Evolutionary conservation across 192 early-diverging fungal species (phyloP), one percentile per base, ranked within the genome.

Genomic region (Umbelopsis ramanniana): DNA sequence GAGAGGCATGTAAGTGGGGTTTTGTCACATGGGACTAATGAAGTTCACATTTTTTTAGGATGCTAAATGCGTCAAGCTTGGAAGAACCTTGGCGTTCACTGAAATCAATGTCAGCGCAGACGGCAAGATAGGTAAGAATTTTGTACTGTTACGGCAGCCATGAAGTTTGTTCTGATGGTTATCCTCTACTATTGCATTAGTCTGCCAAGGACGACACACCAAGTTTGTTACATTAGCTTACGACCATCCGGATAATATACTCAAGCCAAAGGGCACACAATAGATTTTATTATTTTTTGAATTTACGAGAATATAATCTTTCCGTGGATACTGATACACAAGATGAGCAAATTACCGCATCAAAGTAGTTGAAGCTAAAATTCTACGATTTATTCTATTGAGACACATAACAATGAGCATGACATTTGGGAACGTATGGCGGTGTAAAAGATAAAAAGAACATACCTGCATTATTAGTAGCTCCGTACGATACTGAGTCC

Each of bases 61-160:
- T 29, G 82, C 85, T 29, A 67, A 74, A 37, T 86, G 83, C 52
- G 83, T 83, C 63, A 86, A 82, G 55, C 38, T 88, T 23, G 87
- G 87, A 26, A 84, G 83, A 35, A 81, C 84, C 12, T 68, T 88
- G n/a, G 87, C 87, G 0, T 86, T 79, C 37, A 88, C 87, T 0
- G 67, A 71, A 0, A 69, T 86, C 8, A 82, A 88, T 53, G 63
- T 88, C 48, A 70, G 29, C 4, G 73, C 75, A 10, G 79, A 80
- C n/a, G 79, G 72, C 15, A 33, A 69, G 11, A 33, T 71, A 46
- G 76, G 76, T 69, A 86, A 78, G 40, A 21, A 48, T 22, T 22
- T 8, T 12, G 35, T 48, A 15, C 15, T 33, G 33, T 22, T 52
- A 33, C 10, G 45, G 15, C 11, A 17, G 1, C 2, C 10, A 47